A percentile compares a stretch with the other conserved stretches of the same genome.
Conservation (phyloP, 352 stramenopile genomes). For the Bremia lactucae region DNA sequence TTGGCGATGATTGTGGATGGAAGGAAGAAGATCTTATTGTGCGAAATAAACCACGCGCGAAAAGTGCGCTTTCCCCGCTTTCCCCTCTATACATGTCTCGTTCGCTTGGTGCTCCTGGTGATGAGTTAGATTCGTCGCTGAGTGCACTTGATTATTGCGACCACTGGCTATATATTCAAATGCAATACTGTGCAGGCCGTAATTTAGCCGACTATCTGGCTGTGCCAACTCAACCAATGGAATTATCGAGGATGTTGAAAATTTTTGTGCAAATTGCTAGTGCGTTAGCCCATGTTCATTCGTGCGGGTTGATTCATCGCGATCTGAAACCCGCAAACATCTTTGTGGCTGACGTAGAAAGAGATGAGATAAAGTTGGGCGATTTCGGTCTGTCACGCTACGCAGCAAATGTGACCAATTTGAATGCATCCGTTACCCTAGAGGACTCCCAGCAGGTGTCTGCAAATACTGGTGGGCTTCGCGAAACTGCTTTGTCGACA, state of each 20-base stretch:
- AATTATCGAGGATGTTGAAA: constrained; percentile 69
- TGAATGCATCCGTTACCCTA: constrained; percentile 27
- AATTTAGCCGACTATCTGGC: constrained; percentile 82
- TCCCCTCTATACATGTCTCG: constrained; percentile 4
- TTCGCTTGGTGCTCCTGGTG: constrained; percentile 9
- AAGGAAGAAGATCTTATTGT: constrained; percentile 54
- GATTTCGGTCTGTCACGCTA: constrained; percentile 86
- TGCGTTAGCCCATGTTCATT: constrained; percentile 86
- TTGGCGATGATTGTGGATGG: constrained; percentile 35
- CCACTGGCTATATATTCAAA: constrained; percentile 89
- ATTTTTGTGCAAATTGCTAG: constrained; percentile 86
- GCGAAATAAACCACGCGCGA: constrained; percentile 23
- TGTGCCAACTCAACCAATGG: constrained; percentile 53
- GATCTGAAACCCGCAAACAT: constrained; percentile 90
- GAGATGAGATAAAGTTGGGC: constrained; percentile 82
- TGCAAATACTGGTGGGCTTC: constrained; percentile 12
- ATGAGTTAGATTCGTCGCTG: constrained; percentile 36
- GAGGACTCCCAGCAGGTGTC: constrained; percentile 25
- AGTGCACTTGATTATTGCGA: constrained; percentile 54
- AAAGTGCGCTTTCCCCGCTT: constrained; percentile 4
- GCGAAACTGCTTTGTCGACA: constrained; percentile 28
- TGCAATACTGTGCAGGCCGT: constrained; percentile 83
- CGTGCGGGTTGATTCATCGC: constrained; percentile 84
- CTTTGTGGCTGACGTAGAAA: constrained; percentile 80
- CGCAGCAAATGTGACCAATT: constrained; percentile 69